Conservation (phyloP, 805 yeast genomes). For the Wickerhamiella kurtzmanii region DNA sequence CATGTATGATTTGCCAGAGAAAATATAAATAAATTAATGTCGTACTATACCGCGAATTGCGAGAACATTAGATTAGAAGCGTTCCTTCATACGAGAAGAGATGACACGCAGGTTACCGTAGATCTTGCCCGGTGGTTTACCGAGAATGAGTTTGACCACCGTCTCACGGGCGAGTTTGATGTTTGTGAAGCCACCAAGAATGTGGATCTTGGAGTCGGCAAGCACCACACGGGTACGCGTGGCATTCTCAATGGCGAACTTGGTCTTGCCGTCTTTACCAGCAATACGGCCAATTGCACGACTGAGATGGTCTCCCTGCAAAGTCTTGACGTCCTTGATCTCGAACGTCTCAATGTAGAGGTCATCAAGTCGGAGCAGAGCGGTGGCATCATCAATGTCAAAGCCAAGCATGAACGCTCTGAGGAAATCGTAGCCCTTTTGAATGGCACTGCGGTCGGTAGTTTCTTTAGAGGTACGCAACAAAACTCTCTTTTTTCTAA, state of each 20-base stretch:
- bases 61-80: constrained; percentile 59
- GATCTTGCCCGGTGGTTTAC: constrained; percentile 97
- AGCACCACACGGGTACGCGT: constrained; percentile 94
- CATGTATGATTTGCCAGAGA: no score
- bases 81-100: constrained; percentile 93
- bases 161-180: constrained; percentile 98
- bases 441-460: constrained; percentile 85
- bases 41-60: neutral
- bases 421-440: constrained; percentile 94
- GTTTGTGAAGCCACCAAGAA: constrained; percentile 92
- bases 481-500: constrained; percentile 68
- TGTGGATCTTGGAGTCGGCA: constrained; percentile 94
- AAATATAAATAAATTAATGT: neutral
- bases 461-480: constrained; percentile 71
- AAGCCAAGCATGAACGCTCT: constrained; percentile 93
- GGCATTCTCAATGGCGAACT: constrained; percentile 96
- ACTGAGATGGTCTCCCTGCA: constrained; percentile 90
- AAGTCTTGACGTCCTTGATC: constrained; percentile 89
- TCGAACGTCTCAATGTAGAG: constrained; percentile 94
- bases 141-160: constrained; percentile 84
- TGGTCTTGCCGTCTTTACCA: constrained; percentile 98
- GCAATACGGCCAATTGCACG: constrained; percentile 99
- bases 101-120: constrained; percentile 94
- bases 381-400: constrained; percentile 94
- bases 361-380: constrained; percentile 86